Percentiles rank a stretch among this genome's conserved stretches.
Evolutionary conservation across 2,329 filamentous ascomycete species (phyloP).

Genomic region (Exophiala sideris): DNA sequence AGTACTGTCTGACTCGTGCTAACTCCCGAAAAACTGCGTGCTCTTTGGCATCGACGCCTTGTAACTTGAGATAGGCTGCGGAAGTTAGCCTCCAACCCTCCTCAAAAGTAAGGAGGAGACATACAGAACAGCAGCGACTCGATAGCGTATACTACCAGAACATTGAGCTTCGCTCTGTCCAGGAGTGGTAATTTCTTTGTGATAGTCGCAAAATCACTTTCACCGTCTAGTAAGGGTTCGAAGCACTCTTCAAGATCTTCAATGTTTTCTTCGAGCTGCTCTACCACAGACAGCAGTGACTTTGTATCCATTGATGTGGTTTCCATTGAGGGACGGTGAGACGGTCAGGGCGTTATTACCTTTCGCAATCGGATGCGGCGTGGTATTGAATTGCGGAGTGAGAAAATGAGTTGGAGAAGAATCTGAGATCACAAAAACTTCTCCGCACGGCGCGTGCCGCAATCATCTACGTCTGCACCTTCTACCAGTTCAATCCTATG

Average conservation of each 20-base stretch:
- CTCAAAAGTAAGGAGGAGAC: slow-evolving; percentile 29
- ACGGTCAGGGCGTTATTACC: no score
- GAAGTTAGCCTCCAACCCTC: slow-evolving; percentile 7
- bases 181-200: slow-evolving; percentile 82
- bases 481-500: neutral
- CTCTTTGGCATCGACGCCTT: slow-evolving; percentile 74
- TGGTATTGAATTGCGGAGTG: neutral
- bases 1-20: slow-evolving; percentile 82
- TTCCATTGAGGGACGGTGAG: no score
- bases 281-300: slow-evolving; percentile 60
- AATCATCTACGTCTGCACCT: neutral
- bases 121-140: slow-evolving; percentile 78
- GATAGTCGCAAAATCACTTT: slow-evolving; percentile 60
- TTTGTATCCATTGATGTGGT: slow-evolving; percentile 14
- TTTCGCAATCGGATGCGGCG: no score
- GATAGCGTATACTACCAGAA: slow-evolving; percentile 82
- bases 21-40: slow-evolving; percentile 85
- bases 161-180: slow-evolving; percentile 90
- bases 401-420: slow-evolving; percentile 1
- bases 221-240: slow-evolving; percentile 65
- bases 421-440: neutral
- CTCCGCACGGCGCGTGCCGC: neutral
- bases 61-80: slow-evolving; percentile 70
- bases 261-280: slow-evolving; percentile 72
- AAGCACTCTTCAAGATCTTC: slow-evolving; percentile 74